Percentiles rank a stretch among this genome's conserved stretches.
These are phyloP conservation scores for Colletotrichum liriopes DNA, from an alignment of 2,329 filamentous ascomycete genomes.

Conservation along the genomic window DNA sequence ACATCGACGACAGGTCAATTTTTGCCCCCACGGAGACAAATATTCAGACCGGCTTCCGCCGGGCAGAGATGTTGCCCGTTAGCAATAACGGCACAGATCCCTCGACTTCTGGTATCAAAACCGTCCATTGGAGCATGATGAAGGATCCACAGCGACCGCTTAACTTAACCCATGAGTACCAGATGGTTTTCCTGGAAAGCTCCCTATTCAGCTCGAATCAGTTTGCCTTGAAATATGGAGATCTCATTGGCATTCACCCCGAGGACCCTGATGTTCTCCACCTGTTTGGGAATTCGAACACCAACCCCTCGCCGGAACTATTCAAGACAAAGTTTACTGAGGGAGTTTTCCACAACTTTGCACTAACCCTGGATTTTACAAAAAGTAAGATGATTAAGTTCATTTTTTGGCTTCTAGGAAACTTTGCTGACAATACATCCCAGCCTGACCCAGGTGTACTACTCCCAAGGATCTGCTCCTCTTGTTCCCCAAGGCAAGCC, in stretches of 20 bases:
- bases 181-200: constrained; percentile 67
- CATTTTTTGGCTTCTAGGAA: fast-evolving
- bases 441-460: constrained; percentile 71
- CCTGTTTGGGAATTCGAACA: constrained; percentile 64
- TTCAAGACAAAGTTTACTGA: constrained; percentile 66
- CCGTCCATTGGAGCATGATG: constrained; percentile 73
- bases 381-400: constrained; percentile 60
- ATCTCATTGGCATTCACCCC: constrained; percentile 59
- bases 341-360: constrained; percentile 74
- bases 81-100: constrained; percentile 66
- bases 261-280: constrained; percentile 59
- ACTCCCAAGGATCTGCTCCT: constrained; percentile 63
- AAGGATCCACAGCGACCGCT: constrained; percentile 66
- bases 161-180: constrained; percentile 74
- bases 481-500: constrained; percentile 64
- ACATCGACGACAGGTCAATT: constrained; percentile 71
- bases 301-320: constrained; percentile 59
- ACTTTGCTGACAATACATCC: not conserved
- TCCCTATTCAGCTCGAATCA: constrained; percentile 65
- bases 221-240: constrained; percentile 69
- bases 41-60: constrained; percentile 72
- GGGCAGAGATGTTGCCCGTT: constrained; percentile 69
- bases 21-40: constrained; percentile 65
- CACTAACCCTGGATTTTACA: constrained; percentile 69
- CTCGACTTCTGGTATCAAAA: constrained; percentile 70